Evolutionary conservation across 2,329 filamentous ascomycete genomes (phyloP), one percentile per base, ranked within the genome.

Genomic region (Fusarium cicatricum): DNA sequence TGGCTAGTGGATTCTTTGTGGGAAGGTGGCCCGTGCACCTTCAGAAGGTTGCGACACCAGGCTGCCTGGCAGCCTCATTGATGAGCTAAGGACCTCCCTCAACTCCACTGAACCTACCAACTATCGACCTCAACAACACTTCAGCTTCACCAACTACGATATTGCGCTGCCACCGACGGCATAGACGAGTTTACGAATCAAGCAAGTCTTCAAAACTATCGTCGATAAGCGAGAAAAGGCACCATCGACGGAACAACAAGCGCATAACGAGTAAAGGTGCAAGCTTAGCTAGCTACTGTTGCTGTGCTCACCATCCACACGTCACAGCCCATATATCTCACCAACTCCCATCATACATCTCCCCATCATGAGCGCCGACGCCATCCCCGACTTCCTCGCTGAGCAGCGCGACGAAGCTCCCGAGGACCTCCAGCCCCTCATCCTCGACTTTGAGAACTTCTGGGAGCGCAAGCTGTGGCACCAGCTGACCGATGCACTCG

Each of bases 401-500:
- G 90, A 96, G 69, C 91, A 96, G 85, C 90, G 92, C 74, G 92
- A 97, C 73, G 82, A 88, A 74, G 91, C 92, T 70, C 90, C 92
- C 46, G 90, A 92, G 67, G 90, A 96, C 75, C 85, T 96, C 47
- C 93, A 97, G 78, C 85, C 89, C 70, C 86, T 91, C 71, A 91
- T 97, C 76, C 85, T 99, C 69, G 87, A 89, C 70, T 97, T 99
- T 66, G 95, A 99, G 81, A 92, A 96, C 74, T 91, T 88, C 73
- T 99, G 95, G 95, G 95, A 99, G 82, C 89, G 94, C 71, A 97
- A 97, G 80, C 85, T 99, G 78, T 99, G 95, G 95, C 95, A 99
- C 81, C 93, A 99, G 79, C 89, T 99, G 66, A 99, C 95, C 31
- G 90, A 97, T 72, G 83, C 89, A 47, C 85, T 99, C 52, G 82